Evolutionary conservation across 2,329 filamentous ascomycete genomes (phyloP), one percentile per base, ranked within the genome.

Genomic region (Penicillium occitanis): DNA sequence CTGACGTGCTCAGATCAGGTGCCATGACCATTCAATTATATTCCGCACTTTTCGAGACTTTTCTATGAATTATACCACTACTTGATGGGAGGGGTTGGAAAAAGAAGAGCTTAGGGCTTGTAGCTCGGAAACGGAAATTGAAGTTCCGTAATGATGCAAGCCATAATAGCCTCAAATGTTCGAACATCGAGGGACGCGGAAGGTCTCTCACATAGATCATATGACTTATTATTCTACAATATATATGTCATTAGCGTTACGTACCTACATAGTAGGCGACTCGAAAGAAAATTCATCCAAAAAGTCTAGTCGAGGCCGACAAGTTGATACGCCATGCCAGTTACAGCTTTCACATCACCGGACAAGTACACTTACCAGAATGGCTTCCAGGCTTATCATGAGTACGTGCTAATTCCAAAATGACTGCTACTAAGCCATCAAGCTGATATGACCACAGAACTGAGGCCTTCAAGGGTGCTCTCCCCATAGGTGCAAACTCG

Each of bases 361-460:
- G 88, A 91, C 75, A 89, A 86, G 71, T 94, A 95, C 82, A 83
- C 81, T 66, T 94, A 95, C 78, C 89, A 88, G 73, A 90, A 88
- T 81, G 91, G 91, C 76, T 93, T 95, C 81, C 85, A 86, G 77
- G 87, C 84, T 58, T 89, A 93, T 75, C 86, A 92, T 76, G 90
- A 94, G 90, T 93, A 79, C 71, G 13, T 25, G 4, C 13, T 8
- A 5, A 14, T 25, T 14, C 48, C 13, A 3, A 17, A 4, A 10
- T 28, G 5, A 4, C 48, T 17, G 4, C 13, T 17, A 19, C 1
- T n/a, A 4, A 28, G 17, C 7, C 7, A 10, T 48, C 28, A 48
- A 57, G 10, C 14, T 28, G 10, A 22, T 17, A 25, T 37, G 30
- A 6, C 30, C 61, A 2, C 8, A 93, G 90, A 75, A 87, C 90